These are phyloP conservation scores for Penicillium paradoxum DNA, from an alignment of 495 filamentous ascomycete genomes.

Conservation along the genomic window DNA sequence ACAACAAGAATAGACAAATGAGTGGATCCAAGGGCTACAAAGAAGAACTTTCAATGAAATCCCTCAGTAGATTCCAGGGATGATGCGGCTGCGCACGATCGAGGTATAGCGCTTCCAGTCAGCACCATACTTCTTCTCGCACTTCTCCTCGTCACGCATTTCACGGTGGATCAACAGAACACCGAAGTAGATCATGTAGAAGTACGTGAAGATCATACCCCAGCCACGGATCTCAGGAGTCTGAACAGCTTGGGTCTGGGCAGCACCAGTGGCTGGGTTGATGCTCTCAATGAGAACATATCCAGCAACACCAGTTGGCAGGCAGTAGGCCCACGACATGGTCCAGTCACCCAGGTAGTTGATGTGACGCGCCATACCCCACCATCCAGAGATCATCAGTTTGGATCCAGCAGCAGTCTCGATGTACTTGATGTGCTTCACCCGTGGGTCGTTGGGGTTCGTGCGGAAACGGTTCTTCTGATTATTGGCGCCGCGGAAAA, in stretches of 20 bases:
- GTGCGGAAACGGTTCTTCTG: constrained; percentile 94
- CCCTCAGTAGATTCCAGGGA: constrained; percentile 81
- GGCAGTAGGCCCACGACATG: constrained; percentile 85
- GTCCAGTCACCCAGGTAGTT: constrained; percentile 99
- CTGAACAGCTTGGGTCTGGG: constrained; percentile 57
- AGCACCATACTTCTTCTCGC: constrained; percentile 82
- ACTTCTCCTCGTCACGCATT: constrained; percentile 88
- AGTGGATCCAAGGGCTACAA: not conserved
- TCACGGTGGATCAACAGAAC: constrained; percentile 88
- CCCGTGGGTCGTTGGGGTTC: constrained; percentile 74
- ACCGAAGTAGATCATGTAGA: constrained; percentile 92
- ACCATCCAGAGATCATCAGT: constrained; percentile 87
- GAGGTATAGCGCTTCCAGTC: constrained; percentile 90
- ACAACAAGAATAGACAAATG: not conserved
- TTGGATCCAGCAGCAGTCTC: constrained; percentile 77
- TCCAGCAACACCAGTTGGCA: constrained; percentile 84
- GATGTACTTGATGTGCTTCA: constrained; percentile 80
- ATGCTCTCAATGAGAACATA: constrained; percentile 54
- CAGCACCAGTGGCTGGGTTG: constrained; percentile 46
- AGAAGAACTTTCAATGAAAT: not conserved
- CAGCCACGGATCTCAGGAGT: constrained; percentile 66
- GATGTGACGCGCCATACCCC: constrained; percentile 88
- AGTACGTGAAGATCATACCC: constrained; percentile 89
- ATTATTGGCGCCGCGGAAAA: constrained; percentile 88
- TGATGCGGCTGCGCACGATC: constrained; percentile 75